Evolutionary conservation across 148 eudicot genomes (phyloP), one percentile per base, ranked within the genome.

Genomic region (Silene uniflora): DNA sequence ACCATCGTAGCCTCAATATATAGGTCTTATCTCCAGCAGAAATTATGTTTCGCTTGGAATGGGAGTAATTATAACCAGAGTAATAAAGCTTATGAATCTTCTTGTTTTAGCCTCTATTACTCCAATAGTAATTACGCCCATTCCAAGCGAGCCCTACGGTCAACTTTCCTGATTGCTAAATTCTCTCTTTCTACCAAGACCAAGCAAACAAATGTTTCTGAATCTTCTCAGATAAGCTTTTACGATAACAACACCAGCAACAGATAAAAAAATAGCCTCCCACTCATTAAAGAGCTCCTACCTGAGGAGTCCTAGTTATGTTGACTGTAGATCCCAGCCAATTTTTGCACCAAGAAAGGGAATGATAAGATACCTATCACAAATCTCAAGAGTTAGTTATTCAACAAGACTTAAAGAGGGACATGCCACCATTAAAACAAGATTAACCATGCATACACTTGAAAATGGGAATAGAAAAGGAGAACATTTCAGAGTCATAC

Each of bases 261-360:
- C 18, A 22, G 23, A 58, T 49, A 24, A 22, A 62, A 42, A 29
- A 62, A 10, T 18, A 35, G 62, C 29, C 18, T 49, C 75, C 27
- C 61, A 58, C 22, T n/a, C 24, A 21, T 54, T 7, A 61, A 17
- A 56, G 47, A 17, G 27, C 3, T 64, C 58, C 32, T 82, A 92
- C 98, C 97, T 95, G 98, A 67, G 98, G 98, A 77, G 98, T 84
- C 84, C 98, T 95, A 72, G 98, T 92, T 81, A 95, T 88, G 85
- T 92, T 95, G 65, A 95, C 98, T 67, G 79, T 84, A 60, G 93
- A 83, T 78, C 98, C 98, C 79, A 95, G 83, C 98, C 98, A 95
- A 82, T 82, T 90, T 85, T 95, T 95, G 86, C 98, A 95, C 97
- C 93, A 95, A 76, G 98, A 92, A 82, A 95, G 97, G 24, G 98